These are phyloP conservation scores for Ogataea hybrid DNA, from an alignment of 1,139 yeast genomes.

Conservation along the genomic window DNA sequence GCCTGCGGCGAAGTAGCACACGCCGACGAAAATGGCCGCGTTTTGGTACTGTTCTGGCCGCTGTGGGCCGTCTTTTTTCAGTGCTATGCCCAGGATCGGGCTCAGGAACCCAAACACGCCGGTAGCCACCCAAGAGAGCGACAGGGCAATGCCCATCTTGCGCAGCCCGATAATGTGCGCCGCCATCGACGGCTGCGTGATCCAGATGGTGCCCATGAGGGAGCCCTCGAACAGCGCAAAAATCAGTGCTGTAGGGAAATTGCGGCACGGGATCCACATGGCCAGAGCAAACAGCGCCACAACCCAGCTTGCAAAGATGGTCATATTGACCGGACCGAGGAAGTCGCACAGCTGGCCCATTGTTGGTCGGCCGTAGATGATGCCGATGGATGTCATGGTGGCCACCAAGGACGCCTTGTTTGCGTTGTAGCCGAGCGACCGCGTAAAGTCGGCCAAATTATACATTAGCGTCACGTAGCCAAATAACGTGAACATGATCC, in stretches of 20 bases:
- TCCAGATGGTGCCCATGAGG: too few relatives aligned
- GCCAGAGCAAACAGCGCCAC: constrained; percentile 36
- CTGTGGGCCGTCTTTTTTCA: constrained; percentile 36
- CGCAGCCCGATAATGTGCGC: constrained; percentile 50
- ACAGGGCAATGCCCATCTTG: constrained; percentile 48
- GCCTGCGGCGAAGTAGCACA: constrained; percentile 45
- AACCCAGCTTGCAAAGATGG: constrained; percentile 34
- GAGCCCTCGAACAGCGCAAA: too few relatives aligned
- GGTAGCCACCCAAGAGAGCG: constrained; percentile 46
- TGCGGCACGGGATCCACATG: too few relatives aligned
- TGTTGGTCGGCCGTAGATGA: constrained; percentile 41
- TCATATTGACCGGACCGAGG: constrained; percentile 41
- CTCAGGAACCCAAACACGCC: constrained; percentile 49
- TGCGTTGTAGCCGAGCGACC: constrained; percentile 42
- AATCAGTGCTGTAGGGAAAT: too few relatives aligned
- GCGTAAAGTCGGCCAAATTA: constrained; percentile 45
- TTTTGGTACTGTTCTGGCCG: constrained; percentile 44
- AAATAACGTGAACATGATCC: constrained; percentile 40
- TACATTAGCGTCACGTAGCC: constrained; percentile 47
- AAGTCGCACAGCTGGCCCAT: constrained; percentile 41
- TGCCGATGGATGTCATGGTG: constrained; percentile 46
- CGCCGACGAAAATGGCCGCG: constrained; percentile 55
- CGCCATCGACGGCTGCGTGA: too few relatives aligned
- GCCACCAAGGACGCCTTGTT: constrained; percentile 43
- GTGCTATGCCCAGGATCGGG: constrained; percentile 51